Percentiles rank a stretch among this genome's conserved stretches.
Conservation (phyloP, 2,329 filamentous ascomycete species). For the Juglanconis juglandina region DNA sequence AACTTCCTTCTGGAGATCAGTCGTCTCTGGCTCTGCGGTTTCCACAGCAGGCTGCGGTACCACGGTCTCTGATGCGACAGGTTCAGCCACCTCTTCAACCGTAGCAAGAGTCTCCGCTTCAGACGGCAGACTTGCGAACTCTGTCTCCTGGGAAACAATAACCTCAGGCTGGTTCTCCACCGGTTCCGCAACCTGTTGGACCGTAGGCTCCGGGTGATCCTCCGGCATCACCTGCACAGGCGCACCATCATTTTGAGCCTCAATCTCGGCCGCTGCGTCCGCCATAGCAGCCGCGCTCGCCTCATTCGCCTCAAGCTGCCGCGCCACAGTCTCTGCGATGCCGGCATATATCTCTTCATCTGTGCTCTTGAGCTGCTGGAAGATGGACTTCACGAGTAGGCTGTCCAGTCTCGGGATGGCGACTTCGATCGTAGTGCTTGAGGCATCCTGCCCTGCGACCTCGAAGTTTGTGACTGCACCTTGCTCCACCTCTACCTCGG, state of each 20-base stretch:
- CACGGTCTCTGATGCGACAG: neutral
- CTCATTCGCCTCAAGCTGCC: slow-evolving; percentile 14
- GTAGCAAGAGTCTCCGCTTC: too few species aligned
- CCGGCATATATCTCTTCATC: slow-evolving; percentile 23
- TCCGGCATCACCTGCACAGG: neutral
- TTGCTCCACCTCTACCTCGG: neutral
- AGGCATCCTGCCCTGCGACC: neutral
- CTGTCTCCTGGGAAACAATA: neutral
- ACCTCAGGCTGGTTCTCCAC: neutral
- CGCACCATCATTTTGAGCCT: neutral
- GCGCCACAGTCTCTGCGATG: slow-evolving; percentile 22
- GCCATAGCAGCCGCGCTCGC: neutral
- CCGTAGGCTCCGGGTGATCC: neutral
- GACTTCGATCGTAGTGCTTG: neutral
- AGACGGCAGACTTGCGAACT: neutral
- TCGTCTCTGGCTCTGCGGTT: neutral
- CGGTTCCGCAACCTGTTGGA: neutral
- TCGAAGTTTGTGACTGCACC: neutral
- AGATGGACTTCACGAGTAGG: slow-evolving; percentile 10
- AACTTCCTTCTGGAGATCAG: neutral
- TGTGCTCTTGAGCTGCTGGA: slow-evolving; percentile 8
- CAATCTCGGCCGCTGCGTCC: neutral
- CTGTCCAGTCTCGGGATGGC: slow-evolving; percentile 4
- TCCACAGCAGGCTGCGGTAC: neutral
- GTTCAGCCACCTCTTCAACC: neutral